phyloP scores from a whole-genome alignment of 345 rosid genomes.

The Ceriops tagal region DNA sequence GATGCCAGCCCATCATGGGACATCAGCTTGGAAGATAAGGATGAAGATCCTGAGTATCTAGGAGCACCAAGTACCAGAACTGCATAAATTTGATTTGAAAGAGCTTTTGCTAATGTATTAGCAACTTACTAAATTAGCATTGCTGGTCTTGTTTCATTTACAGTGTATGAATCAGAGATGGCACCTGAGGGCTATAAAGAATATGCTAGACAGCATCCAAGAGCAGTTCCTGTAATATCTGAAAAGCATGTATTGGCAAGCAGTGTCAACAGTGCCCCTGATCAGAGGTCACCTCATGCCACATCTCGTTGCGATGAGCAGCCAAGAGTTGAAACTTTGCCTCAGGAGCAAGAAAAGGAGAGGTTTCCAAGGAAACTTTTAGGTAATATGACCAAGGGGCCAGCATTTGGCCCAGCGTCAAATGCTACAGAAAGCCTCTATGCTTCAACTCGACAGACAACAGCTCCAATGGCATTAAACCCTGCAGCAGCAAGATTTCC shows the following conservation, averaged over 20 bases:
- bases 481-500: slow-evolving; percentile 3
- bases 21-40: slow-evolving; percentile 40
- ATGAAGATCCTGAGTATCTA: slow-evolving; percentile 58
- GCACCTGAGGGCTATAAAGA: slow-evolving; percentile 51
- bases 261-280: slow-evolving; percentile 16
- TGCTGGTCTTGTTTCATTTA: neutral
- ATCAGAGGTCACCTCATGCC: neutral
- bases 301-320: neutral
- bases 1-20: slow-evolving; percentile 46
- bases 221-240: slow-evolving; percentile 36
- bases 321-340: slow-evolving; percentile 2
- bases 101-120: neutral
- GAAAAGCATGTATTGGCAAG: slow-evolving; percentile 44
- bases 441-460: slow-evolving; percentile 20
- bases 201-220: slow-evolving; percentile 48
- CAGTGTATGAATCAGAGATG: slow-evolving; percentile 74
- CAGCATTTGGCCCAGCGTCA: slow-evolving; percentile 45
- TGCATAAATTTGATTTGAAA: neutral
- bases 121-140: neutral
- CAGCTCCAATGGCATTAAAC: slow-evolving; percentile 5
- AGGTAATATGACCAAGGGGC: slow-evolving; percentile 41
- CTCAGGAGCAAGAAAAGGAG: neutral
- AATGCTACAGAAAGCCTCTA: slow-evolving; percentile 47
- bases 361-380: slow-evolving; percentile 33
- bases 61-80: slow-evolving; percentile 65